These are phyloP conservation scores for Fusarium torulosum DNA, from an alignment of 2,329 filamentous ascomycete species.

Conservation along the genomic window DNA sequence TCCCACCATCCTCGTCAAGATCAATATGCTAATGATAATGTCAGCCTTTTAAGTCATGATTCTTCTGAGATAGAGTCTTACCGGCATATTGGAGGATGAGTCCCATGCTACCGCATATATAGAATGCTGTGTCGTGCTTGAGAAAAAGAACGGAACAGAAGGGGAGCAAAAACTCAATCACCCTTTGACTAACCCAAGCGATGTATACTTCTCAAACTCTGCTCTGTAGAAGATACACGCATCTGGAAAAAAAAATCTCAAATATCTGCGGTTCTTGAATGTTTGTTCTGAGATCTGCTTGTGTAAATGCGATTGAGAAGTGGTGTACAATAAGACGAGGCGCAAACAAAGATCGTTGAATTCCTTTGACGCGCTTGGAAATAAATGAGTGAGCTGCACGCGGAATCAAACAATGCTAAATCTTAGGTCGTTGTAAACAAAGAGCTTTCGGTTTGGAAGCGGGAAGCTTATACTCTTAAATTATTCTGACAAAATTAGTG, in stretches of 20 bases:
- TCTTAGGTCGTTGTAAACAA: background rate
- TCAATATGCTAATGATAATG: conserved; percentile 14
- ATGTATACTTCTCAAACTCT: background rate
- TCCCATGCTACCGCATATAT: conserved; percentile 17
- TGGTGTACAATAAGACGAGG: background rate
- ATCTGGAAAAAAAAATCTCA: background rate
- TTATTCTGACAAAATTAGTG: background rate
- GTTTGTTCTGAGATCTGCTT: background rate
- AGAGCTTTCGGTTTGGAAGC: background rate
- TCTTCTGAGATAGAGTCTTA: conserved; percentile 3
- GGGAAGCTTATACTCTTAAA: background rate
- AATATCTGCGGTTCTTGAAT: background rate
- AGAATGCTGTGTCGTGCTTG: background rate
- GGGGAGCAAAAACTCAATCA: background rate
- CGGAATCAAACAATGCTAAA: conserved; percentile 5
- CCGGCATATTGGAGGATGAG: conserved; percentile 25
- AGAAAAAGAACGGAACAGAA: background rate
- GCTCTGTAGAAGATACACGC: background rate
- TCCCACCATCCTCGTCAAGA: conserved; percentile 16
- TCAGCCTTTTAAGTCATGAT: background rate
- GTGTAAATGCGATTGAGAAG: background rate
- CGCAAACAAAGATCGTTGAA: background rate
- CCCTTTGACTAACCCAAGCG: background rate
- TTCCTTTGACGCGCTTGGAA: conserved; percentile 9
- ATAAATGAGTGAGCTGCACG: background rate